These are phyloP conservation scores for Abrus pulchellus DNA, from an alignment of 306 rosid species.

Conservation along the genomic window DNA sequence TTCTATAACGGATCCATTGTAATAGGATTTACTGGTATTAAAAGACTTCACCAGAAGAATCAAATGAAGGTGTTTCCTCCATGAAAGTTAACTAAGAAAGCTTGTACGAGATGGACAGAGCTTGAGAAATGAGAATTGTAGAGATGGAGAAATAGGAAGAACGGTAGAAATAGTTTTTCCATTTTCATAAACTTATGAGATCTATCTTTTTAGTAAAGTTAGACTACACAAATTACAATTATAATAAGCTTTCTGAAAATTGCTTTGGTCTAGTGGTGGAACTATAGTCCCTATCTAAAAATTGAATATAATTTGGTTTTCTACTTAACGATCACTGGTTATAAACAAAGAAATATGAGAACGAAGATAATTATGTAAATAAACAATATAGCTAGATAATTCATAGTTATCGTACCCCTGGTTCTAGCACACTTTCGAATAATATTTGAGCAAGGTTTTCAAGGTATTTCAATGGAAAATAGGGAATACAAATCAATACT, in stretches of 20 bases:
- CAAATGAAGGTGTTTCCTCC: too few relatives aligned
- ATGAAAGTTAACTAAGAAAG: too few relatives aligned
- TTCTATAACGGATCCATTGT: too few relatives aligned
- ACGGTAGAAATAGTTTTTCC: too few relatives aligned
- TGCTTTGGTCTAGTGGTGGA: background rate
- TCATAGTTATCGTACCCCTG: conserved; percentile 7
- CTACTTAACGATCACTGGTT: background rate
- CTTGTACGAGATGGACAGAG: too few relatives aligned
- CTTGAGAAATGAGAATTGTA: too few relatives aligned
- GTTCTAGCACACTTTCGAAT: background rate
- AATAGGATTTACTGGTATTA: too few relatives aligned
- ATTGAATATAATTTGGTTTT: background rate
- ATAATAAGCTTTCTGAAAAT: background rate
- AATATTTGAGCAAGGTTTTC: conserved; percentile 22
- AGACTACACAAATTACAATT: background rate
- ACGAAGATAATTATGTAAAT: background rate
- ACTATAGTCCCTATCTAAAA: background rate
- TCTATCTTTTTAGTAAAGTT: too few relatives aligned
- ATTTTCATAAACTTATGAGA: too few relatives aligned
- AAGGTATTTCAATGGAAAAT: conserved; percentile 16
- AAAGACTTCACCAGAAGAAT: too few relatives aligned
- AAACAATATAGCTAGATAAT: conserved; percentile 16
- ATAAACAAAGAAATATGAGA: background rate
- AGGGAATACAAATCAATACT: conserved; percentile 46
- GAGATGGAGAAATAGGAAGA: too few relatives aligned